Evolutionary conservation across 1,284 basidiomycete genomes (phyloP), one percentile per base, ranked within the genome.

Genomic region (Porogramme epimiltina): DNA sequence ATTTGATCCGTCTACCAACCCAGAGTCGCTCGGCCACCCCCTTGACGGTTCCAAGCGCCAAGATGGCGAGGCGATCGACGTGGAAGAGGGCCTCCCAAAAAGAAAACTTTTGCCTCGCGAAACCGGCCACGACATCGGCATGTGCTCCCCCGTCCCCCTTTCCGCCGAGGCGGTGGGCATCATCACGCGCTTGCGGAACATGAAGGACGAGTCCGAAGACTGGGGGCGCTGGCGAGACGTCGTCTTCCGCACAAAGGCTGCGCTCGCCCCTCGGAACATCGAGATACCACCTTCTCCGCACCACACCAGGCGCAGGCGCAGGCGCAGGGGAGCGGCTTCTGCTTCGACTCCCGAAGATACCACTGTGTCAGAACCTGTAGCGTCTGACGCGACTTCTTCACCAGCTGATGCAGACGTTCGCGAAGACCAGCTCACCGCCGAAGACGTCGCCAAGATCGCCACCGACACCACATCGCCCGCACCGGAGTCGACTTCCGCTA

Each of bases 201-300:
- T 89, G 82, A 93, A 95, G 84, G 94, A 98, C 68, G 90, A 93
- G 72, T 82, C 87, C 52, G 95, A 98, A 65, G 93, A 95, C 62
- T 96, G 91, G 91, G 85, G 91, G 49, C 81, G 92, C 45, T 93
- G 89, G 89, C 79, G 90, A 20, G 92, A 95, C 64, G 85, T 92
- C 36, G 80, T 92, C 8, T 93, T 90, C 69, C 79, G 81, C 2
- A 85, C 84, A 8, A 91, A 88, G 70, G 82, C 82, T 9, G 70
- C 73, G 37, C 67, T 88, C 47, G 69, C 73, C 4, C 85, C 86
- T 0, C 72, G 73, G 42, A 67, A 72, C 42, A 66, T 75, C 49
- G 65, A 75, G 43, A 72, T 77, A 44, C 77, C 80, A 0, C 73
- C 79, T 2, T 83, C 84, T 1, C 82, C 81, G 15, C 76, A 78